These are phyloP conservation scores for Geosiphon pyriformis DNA, from an alignment of 192 early-diverging fungal genomes.

Conservation along the genomic window DNA sequence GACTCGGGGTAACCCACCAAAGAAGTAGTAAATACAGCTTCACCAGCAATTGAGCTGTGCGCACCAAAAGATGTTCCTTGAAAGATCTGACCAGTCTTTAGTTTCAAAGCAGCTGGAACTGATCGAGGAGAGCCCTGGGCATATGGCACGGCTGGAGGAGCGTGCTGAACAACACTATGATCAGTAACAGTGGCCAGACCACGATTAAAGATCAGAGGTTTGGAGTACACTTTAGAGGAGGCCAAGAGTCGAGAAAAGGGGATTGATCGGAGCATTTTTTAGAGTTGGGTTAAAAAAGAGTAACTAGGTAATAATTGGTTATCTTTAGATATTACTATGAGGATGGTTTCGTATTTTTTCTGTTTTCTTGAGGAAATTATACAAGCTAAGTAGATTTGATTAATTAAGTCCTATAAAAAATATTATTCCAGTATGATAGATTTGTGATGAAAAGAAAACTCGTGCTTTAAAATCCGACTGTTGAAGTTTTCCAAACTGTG, in stretches of 20 bases:
- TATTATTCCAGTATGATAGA: neutral
- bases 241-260: slow-evolving; percentile 5
- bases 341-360: neutral
- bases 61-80: slow-evolving; percentile 86
- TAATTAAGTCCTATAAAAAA: neutral
- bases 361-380: neutral
- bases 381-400: neutral
- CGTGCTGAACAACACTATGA: slow-evolving; percentile 37
- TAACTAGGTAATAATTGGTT: neutral
- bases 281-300: neutral
- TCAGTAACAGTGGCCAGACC: slow-evolving; percentile 51
- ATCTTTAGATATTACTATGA: neutral
- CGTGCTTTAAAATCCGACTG: neutral
- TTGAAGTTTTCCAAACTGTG: slow-evolving; percentile 14
- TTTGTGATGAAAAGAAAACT: neutral
- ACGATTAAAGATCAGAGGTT: slow-evolving; percentile 9
- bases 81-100: slow-evolving; percentile 79
- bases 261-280: neutral
- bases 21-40: slow-evolving; percentile 93
- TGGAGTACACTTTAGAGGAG: neutral
- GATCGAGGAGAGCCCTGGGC: slow-evolving; percentile 31
- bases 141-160: slow-evolving; percentile 29
- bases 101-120: slow-evolving; percentile 61
- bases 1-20: slow-evolving; percentile 95
- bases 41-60: slow-evolving; percentile 63